Evolutionary conservation across 2,329 filamentous ascomycete species (phyloP).

Genomic region (Fusarium sp.): DNA sequence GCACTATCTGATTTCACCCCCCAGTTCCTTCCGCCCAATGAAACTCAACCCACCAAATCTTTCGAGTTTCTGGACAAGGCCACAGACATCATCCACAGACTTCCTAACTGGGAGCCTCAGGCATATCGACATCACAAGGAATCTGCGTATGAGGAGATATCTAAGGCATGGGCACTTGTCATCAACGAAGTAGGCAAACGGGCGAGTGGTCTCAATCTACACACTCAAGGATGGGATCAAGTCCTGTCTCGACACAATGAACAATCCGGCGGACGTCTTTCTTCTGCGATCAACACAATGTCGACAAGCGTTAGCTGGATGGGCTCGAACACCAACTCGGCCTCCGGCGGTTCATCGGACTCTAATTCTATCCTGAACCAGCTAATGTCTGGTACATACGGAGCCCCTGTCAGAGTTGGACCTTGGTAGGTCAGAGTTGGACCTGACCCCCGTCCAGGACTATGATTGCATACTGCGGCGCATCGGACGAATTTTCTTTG

Average conservation of each 20-base stretch:
- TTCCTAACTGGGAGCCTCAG: slow-evolving; percentile 92
- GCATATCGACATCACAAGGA: slow-evolving; percentile 94
- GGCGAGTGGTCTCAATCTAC: slow-evolving; percentile 88
- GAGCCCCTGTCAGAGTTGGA: slow-evolving; percentile 72
- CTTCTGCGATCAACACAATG: slow-evolving; percentile 83
- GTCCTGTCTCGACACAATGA: slow-evolving; percentile 89
- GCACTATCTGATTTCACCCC: slow-evolving; percentile 94
- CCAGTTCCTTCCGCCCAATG: slow-evolving; percentile 93
- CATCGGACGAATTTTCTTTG: slow-evolving; percentile 43
- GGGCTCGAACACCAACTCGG: slow-evolving; percentile 58
- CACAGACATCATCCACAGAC: slow-evolving; percentile 87
- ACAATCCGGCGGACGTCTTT: slow-evolving; percentile 84
- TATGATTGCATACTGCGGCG: slow-evolving; percentile 47
- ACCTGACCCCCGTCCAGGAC: slow-evolving; percentile 20
- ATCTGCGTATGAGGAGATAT: slow-evolving; percentile 95
- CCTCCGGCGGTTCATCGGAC: slow-evolving; percentile 53
- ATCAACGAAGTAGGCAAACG: slow-evolving; percentile 92
- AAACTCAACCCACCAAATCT: slow-evolving; percentile 85
- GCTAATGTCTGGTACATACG: slow-evolving; percentile 71
- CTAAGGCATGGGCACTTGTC: slow-evolving; percentile 91
- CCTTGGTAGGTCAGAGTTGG: slow-evolving; percentile 63
- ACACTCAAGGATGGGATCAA: slow-evolving; percentile 93
- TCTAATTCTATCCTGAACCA: slow-evolving; percentile 72
- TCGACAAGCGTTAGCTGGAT: slow-evolving; percentile 83
- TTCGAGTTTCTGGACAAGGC: slow-evolving; percentile 90